Evolutionary conservation across 2,329 filamentous ascomycete species (phyloP).

Genomic region (Grosmannia huntii): DNA sequence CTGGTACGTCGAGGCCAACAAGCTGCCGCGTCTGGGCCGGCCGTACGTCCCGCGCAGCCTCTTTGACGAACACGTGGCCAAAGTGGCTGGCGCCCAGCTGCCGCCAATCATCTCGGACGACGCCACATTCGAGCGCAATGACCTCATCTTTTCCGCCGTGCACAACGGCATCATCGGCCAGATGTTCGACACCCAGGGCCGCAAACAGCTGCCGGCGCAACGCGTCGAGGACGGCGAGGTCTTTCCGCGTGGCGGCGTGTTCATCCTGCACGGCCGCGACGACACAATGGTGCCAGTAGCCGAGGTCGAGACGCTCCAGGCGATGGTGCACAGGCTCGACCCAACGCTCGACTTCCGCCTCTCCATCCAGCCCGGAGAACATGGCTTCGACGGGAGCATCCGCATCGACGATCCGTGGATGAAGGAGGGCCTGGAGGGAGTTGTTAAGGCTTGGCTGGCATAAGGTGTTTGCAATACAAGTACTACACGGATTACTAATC

Average conservation of each 20-base stretch:
- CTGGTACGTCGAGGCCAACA: not conserved
- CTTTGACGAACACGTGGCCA: not conserved
- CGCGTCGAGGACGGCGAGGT: not conserved
- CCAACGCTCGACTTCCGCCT: not conserved
- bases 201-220: not conserved
- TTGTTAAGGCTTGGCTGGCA: not conserved
- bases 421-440: not conserved
- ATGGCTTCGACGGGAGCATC: not conserved
- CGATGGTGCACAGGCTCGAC: not conserved
- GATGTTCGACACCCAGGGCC: not conserved
- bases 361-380: not conserved
- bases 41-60: not conserved
- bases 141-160: not conserved
- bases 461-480: not conserved
- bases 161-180: not conserved
- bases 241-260: not conserved
- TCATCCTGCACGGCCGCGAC: not conserved
- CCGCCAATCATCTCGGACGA: not conserved
- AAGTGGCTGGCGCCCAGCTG: not conserved
- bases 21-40: not conserved
- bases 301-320: not conserved
- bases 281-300: not conserved
- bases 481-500: no score
- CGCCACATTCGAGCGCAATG: not conserved
- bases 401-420: not conserved